Conservation (phyloP, 768 basidiomycete species). For the Boletellus sp. region DNA sequence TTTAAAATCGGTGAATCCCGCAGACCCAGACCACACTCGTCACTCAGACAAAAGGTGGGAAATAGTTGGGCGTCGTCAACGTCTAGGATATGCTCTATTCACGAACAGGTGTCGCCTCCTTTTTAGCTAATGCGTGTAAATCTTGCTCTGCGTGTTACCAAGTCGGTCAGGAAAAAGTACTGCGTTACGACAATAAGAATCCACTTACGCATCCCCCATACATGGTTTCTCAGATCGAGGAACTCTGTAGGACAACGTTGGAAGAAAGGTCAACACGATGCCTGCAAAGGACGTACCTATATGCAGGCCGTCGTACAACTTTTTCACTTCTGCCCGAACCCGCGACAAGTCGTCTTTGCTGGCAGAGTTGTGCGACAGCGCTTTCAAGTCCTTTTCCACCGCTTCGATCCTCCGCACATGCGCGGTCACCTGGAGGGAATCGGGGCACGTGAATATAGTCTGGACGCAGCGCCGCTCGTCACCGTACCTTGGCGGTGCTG, state of each 20-base stretch:
- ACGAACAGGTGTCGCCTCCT: slow-evolving; percentile 57
- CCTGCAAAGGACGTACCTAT: slow-evolving; percentile 48
- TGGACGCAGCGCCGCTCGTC: neutral
- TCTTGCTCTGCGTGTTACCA: slow-evolving; percentile 61
- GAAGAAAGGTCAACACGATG: neutral
- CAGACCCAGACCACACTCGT: neutral
- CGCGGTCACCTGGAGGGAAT: slow-evolving; percentile 59
- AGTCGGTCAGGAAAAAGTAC: neutral
- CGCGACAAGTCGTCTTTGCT: slow-evolving; percentile 78
- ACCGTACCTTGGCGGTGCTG: slow-evolving; percentile 72
- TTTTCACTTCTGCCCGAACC: slow-evolving; percentile 80
- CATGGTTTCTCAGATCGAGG: slow-evolving; percentile 73
- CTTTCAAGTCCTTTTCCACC: slow-evolving; percentile 87
- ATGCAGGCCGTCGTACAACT: slow-evolving; percentile 79
- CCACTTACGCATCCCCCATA: slow-evolving; percentile 84
- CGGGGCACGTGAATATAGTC: neutral
- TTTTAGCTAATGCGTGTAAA: slow-evolving; percentile 68
- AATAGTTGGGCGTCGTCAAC: neutral
- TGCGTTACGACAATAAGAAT: neutral
- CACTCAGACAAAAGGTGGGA: neutral
- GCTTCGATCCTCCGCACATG: slow-evolving; percentile 80
- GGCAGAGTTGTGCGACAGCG: slow-evolving; percentile 58
- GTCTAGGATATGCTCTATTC: slow-evolving; percentile 35
- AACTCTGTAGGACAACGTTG: slow-evolving; percentile 49
- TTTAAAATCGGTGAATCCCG: neutral